Conservation (phyloP, 1,139 yeast genomes). For the Blastobotrys apis region DNA sequence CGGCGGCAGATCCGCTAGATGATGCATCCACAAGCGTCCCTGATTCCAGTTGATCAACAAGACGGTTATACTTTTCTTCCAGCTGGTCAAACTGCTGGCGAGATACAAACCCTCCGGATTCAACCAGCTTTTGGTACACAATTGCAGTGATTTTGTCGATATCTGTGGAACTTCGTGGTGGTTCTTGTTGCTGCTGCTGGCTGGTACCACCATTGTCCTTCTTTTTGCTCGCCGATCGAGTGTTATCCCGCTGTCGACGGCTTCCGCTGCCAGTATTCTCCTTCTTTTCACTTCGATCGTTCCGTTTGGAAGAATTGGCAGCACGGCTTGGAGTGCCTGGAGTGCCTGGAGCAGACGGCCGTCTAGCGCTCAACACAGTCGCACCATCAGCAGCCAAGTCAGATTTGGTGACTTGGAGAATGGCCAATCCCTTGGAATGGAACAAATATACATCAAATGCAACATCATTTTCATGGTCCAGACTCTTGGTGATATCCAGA, state of each 20-base stretch:
- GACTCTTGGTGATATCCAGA: conserved; percentile 19
- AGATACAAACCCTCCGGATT: conserved; percentile 23
- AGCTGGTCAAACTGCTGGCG: conserved; percentile 15
- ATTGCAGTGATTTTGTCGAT: conserved; percentile 11
- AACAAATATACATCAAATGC: conserved; percentile 24
- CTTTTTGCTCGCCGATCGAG: neutral
- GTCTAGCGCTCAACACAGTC: conserved; percentile 6
- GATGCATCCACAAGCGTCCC: neutral
- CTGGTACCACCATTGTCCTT: no score
- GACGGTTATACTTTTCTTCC: conserved; percentile 3
- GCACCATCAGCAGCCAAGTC: conserved; percentile 12
- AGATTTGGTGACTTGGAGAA: conserved; percentile 12
- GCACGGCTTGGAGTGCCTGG: no score
- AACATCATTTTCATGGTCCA: conserved; percentile 16
- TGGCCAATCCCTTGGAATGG: conserved; percentile 24
- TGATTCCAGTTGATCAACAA: conserved; percentile 1
- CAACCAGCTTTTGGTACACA: conserved; percentile 13
- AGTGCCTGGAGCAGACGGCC: neutral
- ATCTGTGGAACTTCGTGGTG: neutral
- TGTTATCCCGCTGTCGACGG: neutral
- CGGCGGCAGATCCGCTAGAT: neutral
- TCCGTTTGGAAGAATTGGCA: no score
- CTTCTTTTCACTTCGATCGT: neutral
- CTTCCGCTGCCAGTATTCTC: no score
- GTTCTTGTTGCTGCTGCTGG: neutral